Evolutionary conservation across 176 grass and related monocot genomes (phyloP), one percentile per base, ranked within the genome.

Genomic region (Elymus sibiricus): DNA sequence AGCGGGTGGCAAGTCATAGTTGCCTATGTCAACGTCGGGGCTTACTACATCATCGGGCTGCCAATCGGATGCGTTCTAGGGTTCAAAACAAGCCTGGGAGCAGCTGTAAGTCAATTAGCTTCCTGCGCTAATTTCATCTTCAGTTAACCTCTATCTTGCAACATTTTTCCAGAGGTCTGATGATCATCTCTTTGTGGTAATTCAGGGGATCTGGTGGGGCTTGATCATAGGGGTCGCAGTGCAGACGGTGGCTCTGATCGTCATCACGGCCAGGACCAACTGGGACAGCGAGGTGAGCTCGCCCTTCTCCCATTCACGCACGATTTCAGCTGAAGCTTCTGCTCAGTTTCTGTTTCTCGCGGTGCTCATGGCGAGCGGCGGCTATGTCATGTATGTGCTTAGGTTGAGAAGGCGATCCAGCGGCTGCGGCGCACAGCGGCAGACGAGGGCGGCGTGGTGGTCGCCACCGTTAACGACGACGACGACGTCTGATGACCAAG

Each of bases 161-260:
- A 31, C 25, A 21, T 24, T 32, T 76, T 25, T 6, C 31, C 6
- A 13, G 21, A 88, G 25, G 27, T 61, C 10, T 42, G 34, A 26
- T 78, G 22, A 88, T 53, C 22, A 66, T 79, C 9, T 82, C 0
- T 61, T 40, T 79, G 1, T 80, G 46, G 24, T 29, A 5, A 70
- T 32, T 44, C 84, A 97, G 95, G 95, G 95, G 65, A 94, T 94
- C 81, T 97, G 95, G 95, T 94, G 92, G 95, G 88, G 92, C 24
- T 86, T 94, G 79, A 94, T 97, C 39, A 87, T 97, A 13, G 95
- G 95, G 19, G 92, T 94, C 7, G 74, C 64, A 4, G 49, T 94
- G 73, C 95, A 97, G 67, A 97, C 92, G 1, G 11, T 88, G 14
- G 68, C 86, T 37, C 88, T 97, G 60, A 89, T 97, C 25, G 17